A percentile compares a stretch with the other conserved stretches of the same genome.
Evolutionary conservation across 1,284 basidiomycete species (phyloP).

Genomic region (Golubevia pallescens): DNA sequence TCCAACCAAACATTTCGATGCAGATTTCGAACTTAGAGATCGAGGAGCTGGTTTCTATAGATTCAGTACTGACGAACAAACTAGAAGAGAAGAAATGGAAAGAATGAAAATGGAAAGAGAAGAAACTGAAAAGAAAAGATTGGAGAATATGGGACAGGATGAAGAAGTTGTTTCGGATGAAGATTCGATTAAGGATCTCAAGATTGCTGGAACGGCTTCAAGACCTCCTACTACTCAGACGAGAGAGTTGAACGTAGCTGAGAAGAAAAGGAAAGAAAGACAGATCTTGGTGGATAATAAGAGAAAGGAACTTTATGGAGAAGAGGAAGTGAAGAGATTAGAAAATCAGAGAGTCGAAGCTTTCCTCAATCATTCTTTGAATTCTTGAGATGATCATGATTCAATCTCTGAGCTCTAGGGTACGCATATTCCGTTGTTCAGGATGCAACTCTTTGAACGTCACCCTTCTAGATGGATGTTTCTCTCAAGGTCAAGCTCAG

Average conservation of each 20-base stretch:
- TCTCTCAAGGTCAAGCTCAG: too few relatives aligned
- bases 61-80: constrained; percentile 81
- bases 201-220: neutral
- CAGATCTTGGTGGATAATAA: neutral
- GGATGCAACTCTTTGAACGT: too few relatives aligned
- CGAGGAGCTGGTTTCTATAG: constrained; percentile 88
- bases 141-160: constrained; percentile 72
- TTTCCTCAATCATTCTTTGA: neutral
- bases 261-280: constrained; percentile 5
- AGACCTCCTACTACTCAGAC: neutral
- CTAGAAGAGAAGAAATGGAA: constrained; percentile 78
- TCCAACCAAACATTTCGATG: constrained; percentile 80
- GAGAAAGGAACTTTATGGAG: neutral
- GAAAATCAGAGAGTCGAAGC: constrained; percentile 1
- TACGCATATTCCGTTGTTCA: too few relatives aligned
- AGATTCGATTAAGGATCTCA: too few relatives aligned
- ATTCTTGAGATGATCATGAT: too few relatives aligned
- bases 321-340: neutral
- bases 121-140: constrained; percentile 75
- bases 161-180: constrained; percentile 71
- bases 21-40: constrained; percentile 79
- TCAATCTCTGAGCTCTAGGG: too few relatives aligned
- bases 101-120: constrained; percentile 73
- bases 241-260: neutral
- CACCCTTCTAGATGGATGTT: too few relatives aligned